Base-by-base conservation (phyloP, 805 yeast genomes). In the Metschnikowia arizonensis region DNA sequence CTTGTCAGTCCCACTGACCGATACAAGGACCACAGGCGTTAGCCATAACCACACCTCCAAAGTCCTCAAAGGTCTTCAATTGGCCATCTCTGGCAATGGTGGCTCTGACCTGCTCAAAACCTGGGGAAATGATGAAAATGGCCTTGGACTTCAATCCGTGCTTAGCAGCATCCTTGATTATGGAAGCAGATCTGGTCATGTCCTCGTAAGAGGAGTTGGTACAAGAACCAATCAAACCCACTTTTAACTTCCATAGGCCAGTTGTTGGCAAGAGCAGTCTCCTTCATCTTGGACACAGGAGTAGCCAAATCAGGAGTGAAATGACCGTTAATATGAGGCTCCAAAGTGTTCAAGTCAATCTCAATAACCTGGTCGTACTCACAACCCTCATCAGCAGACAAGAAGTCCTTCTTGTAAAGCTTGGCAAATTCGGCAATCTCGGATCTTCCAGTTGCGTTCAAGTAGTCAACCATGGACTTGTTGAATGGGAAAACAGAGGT, bases 1-100 rank as follows among this genome's bases (percentile, higher is more conserved):
- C 90, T 62, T 78, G 85, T 73, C 98, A 85, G 69, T 90, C 97
- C 98, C 98, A 91, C 78, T 91, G 97, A 63, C 98, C 98, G 65
- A 90, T 90, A 80, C 98, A 90, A 65, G 98, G 98, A 63, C 98
- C 98, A 78, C 98, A 91, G 48, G 98, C 98, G 66, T 91, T 91
- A 50, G 98, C 97, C 64, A 91, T 76, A 45, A 91, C 97, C 50
- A 84, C 78, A 66, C 96, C 98, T 58, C 97, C 97, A 60, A 85
- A 86, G 62, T 88, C 88, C 64, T 83, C 82, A 71, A 91, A 89
- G 56, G 93, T 85, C 58, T 84, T 76, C 58, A 91, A 81, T 68
- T 86, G 84, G 52, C 98, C 97, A 68, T 91, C 98, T 70, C 96
- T 85, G 66, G 85, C 97, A 67, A 91, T 91, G 55, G 98, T 91